Conservation (phyloP, 257 asterid genomes). For the Marsdenia floribunda region DNA sequence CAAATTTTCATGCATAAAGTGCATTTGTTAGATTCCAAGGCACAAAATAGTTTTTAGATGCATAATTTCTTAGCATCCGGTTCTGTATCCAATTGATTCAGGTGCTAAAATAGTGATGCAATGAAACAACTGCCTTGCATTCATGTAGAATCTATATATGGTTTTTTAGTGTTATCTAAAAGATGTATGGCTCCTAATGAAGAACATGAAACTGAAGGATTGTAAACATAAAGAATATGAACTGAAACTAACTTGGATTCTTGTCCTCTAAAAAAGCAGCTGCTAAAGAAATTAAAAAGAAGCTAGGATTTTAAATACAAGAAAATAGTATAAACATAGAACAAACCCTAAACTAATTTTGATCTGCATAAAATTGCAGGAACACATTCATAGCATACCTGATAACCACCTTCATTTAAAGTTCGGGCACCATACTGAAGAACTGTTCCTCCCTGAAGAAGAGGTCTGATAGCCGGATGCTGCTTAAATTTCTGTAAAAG, state of each 20-base stretch:
- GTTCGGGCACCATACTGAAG: conserved; percentile 97
- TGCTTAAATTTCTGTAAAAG: conserved; percentile 70
- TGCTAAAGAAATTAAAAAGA: neutral
- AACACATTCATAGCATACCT: conserved; percentile 35
- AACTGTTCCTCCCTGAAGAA: conserved; percentile 79
- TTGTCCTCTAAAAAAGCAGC: neutral
- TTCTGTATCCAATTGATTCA: neutral
- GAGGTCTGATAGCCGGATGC: conserved; percentile 78
- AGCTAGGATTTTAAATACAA: neutral
- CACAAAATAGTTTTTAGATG: neutral
- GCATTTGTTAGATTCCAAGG: neutral
- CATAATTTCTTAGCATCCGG: neutral
- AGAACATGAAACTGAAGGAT: neutral
- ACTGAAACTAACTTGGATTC: neutral
- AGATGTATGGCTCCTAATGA: neutral
- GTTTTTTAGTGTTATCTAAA: neutral
- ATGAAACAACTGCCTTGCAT: neutral
- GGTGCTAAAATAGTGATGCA: neutral
- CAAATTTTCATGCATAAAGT: neutral
- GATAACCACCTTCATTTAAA: conserved; percentile 96
- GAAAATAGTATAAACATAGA: neutral
- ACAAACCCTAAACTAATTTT: neutral
- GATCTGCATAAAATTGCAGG: neutral
- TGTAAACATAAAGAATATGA: neutral
- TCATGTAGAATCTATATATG: neutral